Percentiles rank a stretch among this genome's conserved stretches.
phyloP scores from a whole-genome alignment of 2,329 filamentous ascomycete genomes.

The Verticillium alfalfae region DNA sequence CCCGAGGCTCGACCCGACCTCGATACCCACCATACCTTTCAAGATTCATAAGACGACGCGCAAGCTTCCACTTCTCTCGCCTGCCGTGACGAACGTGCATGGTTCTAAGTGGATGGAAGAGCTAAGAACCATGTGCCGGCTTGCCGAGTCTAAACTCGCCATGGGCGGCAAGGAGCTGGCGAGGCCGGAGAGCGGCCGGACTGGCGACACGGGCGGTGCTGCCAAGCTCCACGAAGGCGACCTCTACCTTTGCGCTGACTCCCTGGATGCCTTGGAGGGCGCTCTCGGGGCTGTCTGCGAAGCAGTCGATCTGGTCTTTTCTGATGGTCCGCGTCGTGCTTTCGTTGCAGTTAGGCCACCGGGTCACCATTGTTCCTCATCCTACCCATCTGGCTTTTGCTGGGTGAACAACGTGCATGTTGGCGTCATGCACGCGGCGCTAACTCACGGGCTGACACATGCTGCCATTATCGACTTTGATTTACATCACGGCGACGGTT shows the following conservation, averaged over 20 bases:
- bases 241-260: slow-evolving; percentile 84
- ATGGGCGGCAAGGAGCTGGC: slow-evolving; percentile 72
- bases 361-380: slow-evolving; percentile 89
- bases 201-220: slow-evolving; percentile 31
- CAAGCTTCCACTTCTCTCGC: slow-evolving; percentile 63
- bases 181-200: slow-evolving; percentile 57
- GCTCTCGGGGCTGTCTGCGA: slow-evolving; percentile 91
- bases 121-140: slow-evolving; percentile 75
- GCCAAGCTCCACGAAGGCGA: slow-evolving; percentile 78
- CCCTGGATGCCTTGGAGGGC: slow-evolving; percentile 80
- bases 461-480: slow-evolving; percentile 92
- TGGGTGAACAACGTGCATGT: slow-evolving; percentile 99
- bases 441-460: slow-evolving; percentile 82
- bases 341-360: slow-evolving; percentile 92
- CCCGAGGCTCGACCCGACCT: slow-evolving; percentile 50
- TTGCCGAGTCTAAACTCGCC: slow-evolving; percentile 72
- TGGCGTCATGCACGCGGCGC: slow-evolving; percentile 84
- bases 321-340: slow-evolving; percentile 61
- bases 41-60: slow-evolving; percentile 77
- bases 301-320: slow-evolving; percentile 80
- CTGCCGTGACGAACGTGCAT: slow-evolving; percentile 84
- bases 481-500: slow-evolving; percentile 91
- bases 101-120: slow-evolving; percentile 92
- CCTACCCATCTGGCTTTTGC: slow-evolving; percentile 90
- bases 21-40: slow-evolving; percentile 65